These are phyloP conservation scores for Vickermania spadyakhi DNA, from an alignment of 208 protist species.

Conservation along the genomic window DNA sequence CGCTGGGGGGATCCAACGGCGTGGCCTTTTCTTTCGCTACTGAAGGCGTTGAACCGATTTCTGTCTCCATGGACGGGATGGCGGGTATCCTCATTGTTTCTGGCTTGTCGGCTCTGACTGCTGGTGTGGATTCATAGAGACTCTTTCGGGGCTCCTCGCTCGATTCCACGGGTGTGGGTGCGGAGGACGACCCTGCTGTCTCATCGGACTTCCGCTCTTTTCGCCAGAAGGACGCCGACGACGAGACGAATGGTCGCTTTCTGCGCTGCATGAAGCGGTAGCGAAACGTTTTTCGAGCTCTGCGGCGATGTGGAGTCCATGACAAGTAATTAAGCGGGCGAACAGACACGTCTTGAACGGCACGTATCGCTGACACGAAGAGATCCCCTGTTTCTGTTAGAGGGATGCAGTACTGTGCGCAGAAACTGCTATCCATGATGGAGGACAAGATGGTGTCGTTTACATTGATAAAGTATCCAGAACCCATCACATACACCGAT, in stretches of 20 bases:
- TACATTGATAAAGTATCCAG: conserved; percentile 3
- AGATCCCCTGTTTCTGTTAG: conserved; percentile 3
- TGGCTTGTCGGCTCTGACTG: too few species aligned
- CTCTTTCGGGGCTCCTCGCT: too few species aligned
- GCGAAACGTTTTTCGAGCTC: background rate
- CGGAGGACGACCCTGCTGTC: background rate
- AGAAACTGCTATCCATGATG: conserved; percentile 2
- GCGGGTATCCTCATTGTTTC: too few species aligned
- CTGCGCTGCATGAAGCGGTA: background rate
- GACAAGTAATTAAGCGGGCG: background rate
- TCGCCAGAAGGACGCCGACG: background rate
- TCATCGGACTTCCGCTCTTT: background rate
- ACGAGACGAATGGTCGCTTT: too few species aligned
- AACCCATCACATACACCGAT: background rate
- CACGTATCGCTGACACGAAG: conserved; percentile 2
- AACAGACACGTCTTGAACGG: background rate
- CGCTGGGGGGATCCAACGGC: background rate
- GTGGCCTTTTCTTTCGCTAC: background rate
- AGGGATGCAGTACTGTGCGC: conserved; percentile 1
- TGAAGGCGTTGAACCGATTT: too few species aligned
- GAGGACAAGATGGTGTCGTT: background rate
- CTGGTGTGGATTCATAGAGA: too few species aligned
- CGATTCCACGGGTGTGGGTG: too few species aligned
- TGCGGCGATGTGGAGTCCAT: background rate
- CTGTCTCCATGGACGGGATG: background rate